Evolutionary conservation across 2,329 filamentous ascomycete species (phyloP), one percentile per base, ranked within the genome.

Genomic region (Zasmidium citrigriseum): DNA sequence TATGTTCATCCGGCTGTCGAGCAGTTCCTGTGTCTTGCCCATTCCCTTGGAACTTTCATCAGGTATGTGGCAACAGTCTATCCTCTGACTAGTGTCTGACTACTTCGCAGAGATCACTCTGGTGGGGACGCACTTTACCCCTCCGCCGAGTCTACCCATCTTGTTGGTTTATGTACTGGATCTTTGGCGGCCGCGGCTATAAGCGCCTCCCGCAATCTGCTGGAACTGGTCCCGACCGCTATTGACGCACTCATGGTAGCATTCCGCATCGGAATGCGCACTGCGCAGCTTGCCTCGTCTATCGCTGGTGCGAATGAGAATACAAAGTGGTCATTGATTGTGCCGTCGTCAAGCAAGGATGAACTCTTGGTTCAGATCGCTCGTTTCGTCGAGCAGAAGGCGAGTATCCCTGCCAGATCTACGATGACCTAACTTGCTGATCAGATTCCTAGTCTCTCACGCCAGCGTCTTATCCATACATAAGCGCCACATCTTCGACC

Each of bases 211-310:
- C 54, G 44, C 20, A 64, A 54, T 46, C 25, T 61, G 2, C 55
- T 52, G 9, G 58, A 61, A 20, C 48, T 67, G 18, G 47, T 67
- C 20, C 54, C 59, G 22, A 34, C 62, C 3, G 66, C 56, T 23
- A 48, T 63, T n/a, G 55, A 80, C 27, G 68, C 72, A 11, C 78
- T 78, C 2, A 41, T 64, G 2, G 51, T 75, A 1, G 77, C 82
- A 1, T 82, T 83, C 57, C 72, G 80, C 0, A 68, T 82, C 2
- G 80, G 80, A 2, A 41, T 41, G 34, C 34, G 34, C 5, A 41
- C 7, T n/a, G 4, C 34, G 16, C 34, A 41, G 34, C 34, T 41
- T 41, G 34, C 34, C 34, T 41, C 16, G 5, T 41, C 34, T 4
- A 41, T 41, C 14, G 34, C 34, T 16, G 34, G 7, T n/a, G 14